Conservation (phyloP, 1,284 basidiomycete genomes). For the Inonotus hispidus region DNA sequence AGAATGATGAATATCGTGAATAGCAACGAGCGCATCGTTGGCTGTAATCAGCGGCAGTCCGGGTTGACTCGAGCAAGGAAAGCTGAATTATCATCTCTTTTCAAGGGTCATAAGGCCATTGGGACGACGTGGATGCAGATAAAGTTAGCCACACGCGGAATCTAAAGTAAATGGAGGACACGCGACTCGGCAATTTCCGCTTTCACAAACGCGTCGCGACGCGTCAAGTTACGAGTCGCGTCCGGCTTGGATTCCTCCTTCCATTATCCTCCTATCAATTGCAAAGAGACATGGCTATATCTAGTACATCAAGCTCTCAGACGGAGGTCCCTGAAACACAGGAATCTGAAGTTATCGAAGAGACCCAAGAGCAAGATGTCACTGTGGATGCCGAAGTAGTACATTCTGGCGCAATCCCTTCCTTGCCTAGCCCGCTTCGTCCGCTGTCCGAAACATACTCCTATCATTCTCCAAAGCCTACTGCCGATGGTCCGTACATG, state of each 20-base stretch:
- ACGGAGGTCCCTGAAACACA: neutral
- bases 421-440: constrained; percentile 47
- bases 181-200: neutral
- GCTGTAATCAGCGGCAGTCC: too few species aligned
- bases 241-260: neutral
- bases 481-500: constrained; percentile 66
- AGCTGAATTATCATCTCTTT: too few species aligned
- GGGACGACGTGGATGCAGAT: neutral
- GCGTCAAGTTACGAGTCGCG: neutral
- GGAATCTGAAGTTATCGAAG: neutral
- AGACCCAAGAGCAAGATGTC: neutral
- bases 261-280: neutral
- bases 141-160: too few species aligned
- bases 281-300: neutral
- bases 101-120: too few species aligned
- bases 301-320: neutral
- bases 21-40: too few species aligned
- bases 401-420: constrained; percentile 33
- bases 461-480: constrained; percentile 72
- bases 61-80: too few species aligned
- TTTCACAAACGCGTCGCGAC: constrained; percentile 14
- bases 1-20: too few species aligned
- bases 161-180: neutral
- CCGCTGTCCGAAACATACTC: constrained; percentile 73
- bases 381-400: constrained; percentile 6